Conservation (phyloP, 2,329 filamentous ascomycete species). For the Hypoxylon rubiginosum region DNA sequence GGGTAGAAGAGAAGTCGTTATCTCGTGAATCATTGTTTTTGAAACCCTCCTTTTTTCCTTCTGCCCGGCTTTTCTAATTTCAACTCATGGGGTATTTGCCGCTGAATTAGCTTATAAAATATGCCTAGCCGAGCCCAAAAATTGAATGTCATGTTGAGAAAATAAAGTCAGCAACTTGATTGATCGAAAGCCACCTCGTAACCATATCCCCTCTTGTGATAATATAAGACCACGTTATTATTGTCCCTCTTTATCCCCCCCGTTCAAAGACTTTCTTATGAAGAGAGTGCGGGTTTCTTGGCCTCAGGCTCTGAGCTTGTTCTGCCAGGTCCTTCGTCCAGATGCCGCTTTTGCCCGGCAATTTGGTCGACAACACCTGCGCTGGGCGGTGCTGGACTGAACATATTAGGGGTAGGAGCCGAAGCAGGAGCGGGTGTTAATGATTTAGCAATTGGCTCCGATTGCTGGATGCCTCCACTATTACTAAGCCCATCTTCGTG, state of each 20-base stretch:
- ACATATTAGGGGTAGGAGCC: slow-evolving; percentile 28
- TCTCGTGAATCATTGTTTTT: not conserved
- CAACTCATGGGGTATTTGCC: not conserved
- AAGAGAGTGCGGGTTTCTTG: slow-evolving; percentile 45
- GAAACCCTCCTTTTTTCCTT: not conserved
- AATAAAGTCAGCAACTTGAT: not conserved
- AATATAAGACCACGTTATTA: not conserved
- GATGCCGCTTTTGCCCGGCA: slow-evolving; percentile 41
- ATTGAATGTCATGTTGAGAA: not conserved
- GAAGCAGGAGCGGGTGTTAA: slow-evolving; percentile 17
- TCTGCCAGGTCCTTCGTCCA: slow-evolving; percentile 43
- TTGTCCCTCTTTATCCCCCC: not conserved
- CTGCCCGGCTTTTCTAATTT: not conserved
- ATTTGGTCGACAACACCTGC: slow-evolving; percentile 49
- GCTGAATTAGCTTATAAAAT: not conserved
- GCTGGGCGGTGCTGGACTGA: slow-evolving; percentile 43
- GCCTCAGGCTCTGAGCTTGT: slow-evolving; percentile 46
- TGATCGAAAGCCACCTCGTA: not conserved
- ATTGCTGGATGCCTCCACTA: slow-evolving; percentile 23
- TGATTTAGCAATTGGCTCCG: slow-evolving; percentile 17
- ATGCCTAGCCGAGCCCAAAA: not conserved
- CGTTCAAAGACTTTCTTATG: slow-evolving; percentile 3
- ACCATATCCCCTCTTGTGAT: not conserved
- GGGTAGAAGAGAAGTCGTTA: not conserved
- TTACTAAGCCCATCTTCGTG: slow-evolving; percentile 34